Base-by-base conservation (phyloP, 768 basidiomycete species). In the Lanmaoa pseudosensibilis region DNA sequence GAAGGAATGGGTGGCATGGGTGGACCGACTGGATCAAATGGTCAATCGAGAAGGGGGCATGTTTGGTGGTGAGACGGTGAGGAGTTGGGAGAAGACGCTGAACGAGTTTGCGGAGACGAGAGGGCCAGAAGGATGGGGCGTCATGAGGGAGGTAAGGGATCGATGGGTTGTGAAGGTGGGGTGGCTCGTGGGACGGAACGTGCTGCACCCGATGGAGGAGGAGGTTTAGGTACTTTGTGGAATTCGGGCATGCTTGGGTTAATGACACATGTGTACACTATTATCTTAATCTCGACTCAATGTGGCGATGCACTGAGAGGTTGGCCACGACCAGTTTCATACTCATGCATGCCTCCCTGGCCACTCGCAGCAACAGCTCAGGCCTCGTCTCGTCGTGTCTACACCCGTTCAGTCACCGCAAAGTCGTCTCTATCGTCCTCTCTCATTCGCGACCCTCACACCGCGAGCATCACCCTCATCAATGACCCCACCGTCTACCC, bases 1-100 rank as follows among this genome's bases (percentile, higher is more conserved):
- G 9, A 79, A 85, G 50, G 91, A 94, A 68, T 93, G 92, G 91
- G 80, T 75, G 49, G 84, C 83, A 15, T 94, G 91, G 91, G 76
- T 91, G 19, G 77, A 83, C 38, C 79, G 79, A 46, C 78, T 94
- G 32, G 88, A 92, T 61, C 75, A 81, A 10, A 73, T 82, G 16
- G 87, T 90, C 5, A 94, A 93, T 65, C 76, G 72, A 15, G 78
- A 87, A 58, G 88, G 83, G 6, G 84, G 88, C 6, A 90, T 94
- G 90, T 92, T 92, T 68, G 84, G 88, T 3, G 78, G 76, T 36
- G 90, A 92, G 57, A 81, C 80, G 10, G 89, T 86, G 40, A 72
- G 77, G 60, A 74, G 73, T 6, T 94, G 91, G 91, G 85, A 86
- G 64, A 78, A 82, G 40, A 79, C 76, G 9, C 68, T 94, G 65